Conservation (phyloP, 2,329 filamentous ascomycete species). For the Periconia sp. region DNA sequence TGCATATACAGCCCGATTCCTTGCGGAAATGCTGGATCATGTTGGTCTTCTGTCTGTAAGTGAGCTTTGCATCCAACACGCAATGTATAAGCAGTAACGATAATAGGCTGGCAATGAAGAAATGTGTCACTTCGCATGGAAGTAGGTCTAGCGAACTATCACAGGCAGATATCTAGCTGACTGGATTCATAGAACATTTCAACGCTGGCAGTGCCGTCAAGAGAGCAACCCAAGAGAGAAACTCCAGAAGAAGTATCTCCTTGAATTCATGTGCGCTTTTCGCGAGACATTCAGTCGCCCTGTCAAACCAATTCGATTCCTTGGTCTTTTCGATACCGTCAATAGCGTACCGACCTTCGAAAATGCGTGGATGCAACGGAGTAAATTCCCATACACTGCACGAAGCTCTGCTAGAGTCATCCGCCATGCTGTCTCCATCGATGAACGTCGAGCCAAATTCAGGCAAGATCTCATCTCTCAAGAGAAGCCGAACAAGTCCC, state of each 20-base stretch:
- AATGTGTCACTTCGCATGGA: constrained; percentile 84
- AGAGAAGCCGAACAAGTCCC: constrained; percentile 35
- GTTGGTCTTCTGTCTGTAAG: constrained; percentile 72
- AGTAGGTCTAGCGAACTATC: constrained; percentile 40
- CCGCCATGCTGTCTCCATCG: constrained; percentile 72
- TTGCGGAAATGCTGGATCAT: constrained; percentile 83
- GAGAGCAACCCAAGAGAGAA: constrained; percentile 51
- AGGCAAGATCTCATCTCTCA: constrained; percentile 70
- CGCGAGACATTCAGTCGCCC: constrained; percentile 81
- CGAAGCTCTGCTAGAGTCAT: constrained; percentile 64
- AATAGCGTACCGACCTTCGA: constrained; percentile 82
- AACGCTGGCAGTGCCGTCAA: constrained; percentile 71
- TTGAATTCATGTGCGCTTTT: constrained; percentile 78
- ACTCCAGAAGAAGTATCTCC: constrained; percentile 66
- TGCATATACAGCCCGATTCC: constrained; percentile 58
- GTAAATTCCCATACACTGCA: constrained; percentile 72
- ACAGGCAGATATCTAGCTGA: not conserved
- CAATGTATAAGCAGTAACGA: not conserved
- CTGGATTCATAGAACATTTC: constrained; percentile 60
- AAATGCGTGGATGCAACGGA: constrained; percentile 76
- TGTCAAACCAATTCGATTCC: constrained; percentile 73
- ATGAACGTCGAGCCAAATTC: constrained; percentile 75
- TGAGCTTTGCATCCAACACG: not conserved
- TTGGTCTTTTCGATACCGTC: constrained; percentile 83
- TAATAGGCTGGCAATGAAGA: constrained; percentile 77